Conservation (phyloP, 352 stramenopile species). For the Peronospora destructor region DNA sequence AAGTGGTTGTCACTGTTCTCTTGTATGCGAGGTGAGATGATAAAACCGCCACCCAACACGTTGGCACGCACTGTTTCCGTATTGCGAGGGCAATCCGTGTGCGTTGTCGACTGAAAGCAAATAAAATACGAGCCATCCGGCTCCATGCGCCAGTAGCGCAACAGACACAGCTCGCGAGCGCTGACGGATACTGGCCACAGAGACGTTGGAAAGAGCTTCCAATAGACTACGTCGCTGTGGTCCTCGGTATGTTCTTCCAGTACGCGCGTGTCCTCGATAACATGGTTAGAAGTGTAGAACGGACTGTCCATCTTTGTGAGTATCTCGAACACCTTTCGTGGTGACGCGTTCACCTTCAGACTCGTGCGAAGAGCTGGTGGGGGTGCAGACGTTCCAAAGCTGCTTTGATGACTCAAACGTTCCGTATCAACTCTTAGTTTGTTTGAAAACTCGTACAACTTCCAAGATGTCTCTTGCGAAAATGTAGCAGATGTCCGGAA, state of each 20-base stretch:
- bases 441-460: conserved; percentile 65
- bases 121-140: conserved; percentile 78
- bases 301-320: conserved; percentile 60
- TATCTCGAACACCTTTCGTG: conserved; percentile 70
- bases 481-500: conserved; percentile 74
- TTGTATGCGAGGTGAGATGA: conserved; percentile 47
- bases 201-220: conserved; percentile 58
- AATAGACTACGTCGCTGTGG: conserved; percentile 78
- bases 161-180: conserved; percentile 62
- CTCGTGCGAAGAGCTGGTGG: conserved; percentile 66
- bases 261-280: conserved; percentile 58
- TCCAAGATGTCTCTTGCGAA: conserved; percentile 70
- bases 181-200: conserved; percentile 67
- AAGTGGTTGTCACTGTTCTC: conserved; percentile 50
- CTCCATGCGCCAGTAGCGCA: conserved; percentile 81
- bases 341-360: conserved; percentile 57
- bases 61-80: conserved; percentile 41
- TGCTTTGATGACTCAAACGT: conserved; percentile 36
- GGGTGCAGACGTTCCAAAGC: conserved; percentile 22
- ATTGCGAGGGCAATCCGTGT: conserved; percentile 40
- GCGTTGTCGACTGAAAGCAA: conserved; percentile 80
- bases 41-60: conserved; percentile 74
- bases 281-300: conserved; percentile 71
- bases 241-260: conserved; percentile 58
- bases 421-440: conserved; percentile 69